Base-by-base conservation (phyloP, 177 flowering plant genomes). In the Vitis hybrid region DNA sequence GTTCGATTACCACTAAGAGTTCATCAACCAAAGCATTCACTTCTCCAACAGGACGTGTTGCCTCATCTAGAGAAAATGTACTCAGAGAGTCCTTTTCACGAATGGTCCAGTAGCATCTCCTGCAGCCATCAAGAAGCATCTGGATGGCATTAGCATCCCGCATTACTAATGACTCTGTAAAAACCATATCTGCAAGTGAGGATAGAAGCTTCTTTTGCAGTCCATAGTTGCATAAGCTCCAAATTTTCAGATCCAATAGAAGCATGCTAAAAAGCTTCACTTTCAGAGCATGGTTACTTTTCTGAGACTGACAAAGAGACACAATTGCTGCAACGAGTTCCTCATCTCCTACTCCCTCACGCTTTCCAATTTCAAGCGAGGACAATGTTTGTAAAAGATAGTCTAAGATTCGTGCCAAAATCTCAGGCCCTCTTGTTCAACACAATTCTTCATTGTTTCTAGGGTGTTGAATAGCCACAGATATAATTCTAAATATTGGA, bases 161-260 rank as follows among this genome's bases (percentile, higher is more conserved):
- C 99, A 96, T 90, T 15, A 85, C 94, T 65, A 82, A 82, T 60
- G 97, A 82, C 81, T 93, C 98, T 11, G 97, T 87, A 81, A 96
- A 96, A 76, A 96, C 99, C 98, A 96, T 96, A 82, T 96, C 99
- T 50, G 95, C 97, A 71, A 96, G 91, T 29, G 98, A 96, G 20
- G 99, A 93, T 8, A 96, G 78, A 69, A 96, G 98, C 81, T 96
- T 96, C 81, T 96, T 96, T 80, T 96, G 99, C 22, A 96, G 66
- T 61, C 97, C 98, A 79, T 96, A 96, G 81, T 84, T 93, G 82
- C 99, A 93, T 74, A 87, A 85, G 78, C 97, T 88, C 99, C 99
- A 96, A 76, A 90, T 86, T 80, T 87, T 93, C 57, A 96, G 81
- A 81, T 96, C 99, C 77, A 96, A 75, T 29, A 96, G 81, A 81